Evolutionary conservation across 768 basidiomycete species (phyloP), one percentile per base, ranked within the genome.

Genomic region (Mycena galopus): DNA sequence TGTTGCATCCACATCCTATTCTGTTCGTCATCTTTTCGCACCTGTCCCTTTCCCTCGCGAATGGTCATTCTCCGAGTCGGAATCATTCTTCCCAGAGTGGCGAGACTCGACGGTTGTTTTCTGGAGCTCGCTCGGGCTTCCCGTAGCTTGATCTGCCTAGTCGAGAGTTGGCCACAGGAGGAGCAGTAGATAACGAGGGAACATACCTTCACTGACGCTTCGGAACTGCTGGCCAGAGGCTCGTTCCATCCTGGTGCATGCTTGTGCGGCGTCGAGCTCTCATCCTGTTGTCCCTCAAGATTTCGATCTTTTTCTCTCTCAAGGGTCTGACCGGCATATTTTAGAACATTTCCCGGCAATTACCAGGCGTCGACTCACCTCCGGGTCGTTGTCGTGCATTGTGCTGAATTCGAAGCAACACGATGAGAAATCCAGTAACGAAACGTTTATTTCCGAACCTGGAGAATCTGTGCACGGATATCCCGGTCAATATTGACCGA

Each of bases 221-320:
- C 92, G 2, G 93, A 93, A 14, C 85, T 71, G 66, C 85, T 87
- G 0, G 92, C 92, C 16, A 93, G 86, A 29, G 80, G 78, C 74
- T 93, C 92, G 72, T 93, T 93, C 92, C 92, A 93, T 1, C 92
- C 92, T 4, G 91, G 92, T 0, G 92, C 91, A 72, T 88, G 78
- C 56, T 75, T 72, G 65, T 87, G 85, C 12, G 88, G 86, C 1
- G 89, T 84, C 3, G 88, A 86, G 2, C 84, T 88, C 71, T 82
- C 81, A 76, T 88, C 82, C 33, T 89, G 86, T 3, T 78, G 77
- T 8, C 82, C 81, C 25, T 83, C 77, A 47, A 89, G 79, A 75
- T 88, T 88, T n/a, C 87, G 84, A 16, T 73, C 78, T 72, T 92
- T 92, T 77, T 91, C 89, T 21, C 76, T 76, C 65, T 89, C 89